Conservation (phyloP, 139 green algal species). For the Auxenochlorella protothecoides region DNA sequence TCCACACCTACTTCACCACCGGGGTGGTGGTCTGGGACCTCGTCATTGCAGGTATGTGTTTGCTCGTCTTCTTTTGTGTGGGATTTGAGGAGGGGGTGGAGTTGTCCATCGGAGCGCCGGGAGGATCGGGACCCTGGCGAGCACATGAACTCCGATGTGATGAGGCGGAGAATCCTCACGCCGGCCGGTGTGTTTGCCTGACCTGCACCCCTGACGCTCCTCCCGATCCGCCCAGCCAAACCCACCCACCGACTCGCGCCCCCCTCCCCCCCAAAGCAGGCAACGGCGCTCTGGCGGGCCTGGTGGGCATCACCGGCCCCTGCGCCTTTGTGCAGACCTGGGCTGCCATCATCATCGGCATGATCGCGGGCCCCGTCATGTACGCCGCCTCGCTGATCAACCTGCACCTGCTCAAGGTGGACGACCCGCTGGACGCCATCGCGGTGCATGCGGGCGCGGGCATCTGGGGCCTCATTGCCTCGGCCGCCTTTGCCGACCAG, state of each 20-base stretch:
- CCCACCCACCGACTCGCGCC: too few relatives aligned
- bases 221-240: too few relatives aligned
- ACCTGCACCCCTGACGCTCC: too few relatives aligned
- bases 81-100: too few relatives aligned
- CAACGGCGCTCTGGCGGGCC: conserved; percentile 68
- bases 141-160: too few relatives aligned
- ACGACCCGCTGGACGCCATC: conserved; percentile 69
- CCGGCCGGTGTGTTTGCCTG: too few relatives aligned
- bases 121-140: too few relatives aligned
- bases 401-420: conserved; percentile 34
- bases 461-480: conserved; percentile 43
- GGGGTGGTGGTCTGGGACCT: conserved; percentile 58
- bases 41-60: conserved; percentile 25
- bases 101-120: too few relatives aligned
- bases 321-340: conserved; percentile 66
- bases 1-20: conserved; percentile 18
- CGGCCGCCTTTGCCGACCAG: conserved; percentile 42
- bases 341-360: conserved; percentile 69
- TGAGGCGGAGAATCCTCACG: too few relatives aligned
- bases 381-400: conserved; percentile 30
- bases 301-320: conserved; percentile 62
- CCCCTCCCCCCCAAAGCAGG: conserved; percentile 26
- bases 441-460: conserved; percentile 67
- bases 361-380: conserved; percentile 44
- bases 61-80: too few relatives aligned